Evolutionary conservation across 345 rosid genomes (phyloP).

Genomic region (Odontarrhena argentea): DNA sequence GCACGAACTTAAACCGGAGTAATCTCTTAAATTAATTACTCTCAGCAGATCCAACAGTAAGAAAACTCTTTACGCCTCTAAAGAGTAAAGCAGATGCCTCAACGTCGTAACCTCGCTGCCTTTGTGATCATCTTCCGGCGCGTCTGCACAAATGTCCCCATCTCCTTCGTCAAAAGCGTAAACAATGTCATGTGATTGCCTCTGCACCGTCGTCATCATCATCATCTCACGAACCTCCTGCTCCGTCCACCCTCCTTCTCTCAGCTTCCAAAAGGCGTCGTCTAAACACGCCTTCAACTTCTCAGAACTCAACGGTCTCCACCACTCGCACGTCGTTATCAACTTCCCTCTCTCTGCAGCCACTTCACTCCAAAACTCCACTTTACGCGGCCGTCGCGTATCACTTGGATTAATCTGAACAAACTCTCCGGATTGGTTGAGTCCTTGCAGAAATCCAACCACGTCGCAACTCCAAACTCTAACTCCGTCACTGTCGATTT

Average conservation of each 20-base stretch:
- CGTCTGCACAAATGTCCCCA: no score
- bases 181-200: no score
- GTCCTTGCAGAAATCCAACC: conserved; percentile 56
- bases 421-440: conserved; percentile 34
- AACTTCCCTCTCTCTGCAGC: conserved; percentile 59
- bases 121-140: no score
- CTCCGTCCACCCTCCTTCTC: conserved; percentile 81
- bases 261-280: conserved; percentile 66
- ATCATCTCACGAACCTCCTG: conserved; percentile 82
- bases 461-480: conserved; percentile 64
- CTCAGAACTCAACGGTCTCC: conserved; percentile 40
- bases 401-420: background rate
- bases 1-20: no score
- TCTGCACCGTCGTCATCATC: conserved; percentile 44
- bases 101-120: no score
- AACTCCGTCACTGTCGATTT: conserved; percentile 54
- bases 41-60: no score
- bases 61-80: no score
- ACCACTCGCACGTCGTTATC: conserved; percentile 52
- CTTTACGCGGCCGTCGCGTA: conserved; percentile 45
- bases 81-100: no score
- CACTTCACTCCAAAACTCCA: conserved; percentile 79
- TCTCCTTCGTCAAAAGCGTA: no score
- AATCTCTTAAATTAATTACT: no score
- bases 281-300: conserved; percentile 56